Evolutionary conservation across 1,284 basidiomycete species (phyloP).

Genomic region (Ganoderma lucidum): DNA sequence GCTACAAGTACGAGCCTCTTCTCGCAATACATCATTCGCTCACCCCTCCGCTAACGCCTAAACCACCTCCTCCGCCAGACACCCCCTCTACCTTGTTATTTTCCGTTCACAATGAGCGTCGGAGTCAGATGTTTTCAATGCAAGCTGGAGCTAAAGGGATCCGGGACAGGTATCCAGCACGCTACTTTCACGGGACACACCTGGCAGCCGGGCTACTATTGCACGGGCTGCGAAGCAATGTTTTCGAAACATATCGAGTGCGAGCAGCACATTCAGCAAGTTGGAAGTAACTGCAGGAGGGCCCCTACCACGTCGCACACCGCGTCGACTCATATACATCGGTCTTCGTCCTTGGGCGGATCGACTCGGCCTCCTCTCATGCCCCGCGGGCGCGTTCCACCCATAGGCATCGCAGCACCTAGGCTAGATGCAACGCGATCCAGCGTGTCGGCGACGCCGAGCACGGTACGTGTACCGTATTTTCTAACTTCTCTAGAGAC

Average conservation of each 20-base stretch:
- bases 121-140: conserved; percentile 18
- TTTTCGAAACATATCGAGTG: conserved; percentile 13
- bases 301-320: neutral
- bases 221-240: conserved; percentile 2
- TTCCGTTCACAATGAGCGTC: conserved; percentile 2
- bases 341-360: neutral
- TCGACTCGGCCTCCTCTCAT: neutral
- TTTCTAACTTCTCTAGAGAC: neutral
- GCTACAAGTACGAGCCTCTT: neutral
- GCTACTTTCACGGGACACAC: neutral
- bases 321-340: neutral
- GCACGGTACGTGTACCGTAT: neutral
- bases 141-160: neutral
- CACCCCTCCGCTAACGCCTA: neutral
- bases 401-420: neutral
- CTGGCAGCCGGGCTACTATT: conserved; percentile 16
- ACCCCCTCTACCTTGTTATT: neutral
- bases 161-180: conserved; percentile 1
- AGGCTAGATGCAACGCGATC: neutral
- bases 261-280: conserved; percentile 4
- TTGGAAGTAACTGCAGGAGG: too few species aligned
- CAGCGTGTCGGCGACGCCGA: neutral
- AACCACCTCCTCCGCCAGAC: neutral
- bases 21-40: neutral
- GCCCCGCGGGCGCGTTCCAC: neutral